These are phyloP conservation scores for Boletus sp. DNA, from an alignment of 768 basidiomycete species.

Conservation along the genomic window DNA sequence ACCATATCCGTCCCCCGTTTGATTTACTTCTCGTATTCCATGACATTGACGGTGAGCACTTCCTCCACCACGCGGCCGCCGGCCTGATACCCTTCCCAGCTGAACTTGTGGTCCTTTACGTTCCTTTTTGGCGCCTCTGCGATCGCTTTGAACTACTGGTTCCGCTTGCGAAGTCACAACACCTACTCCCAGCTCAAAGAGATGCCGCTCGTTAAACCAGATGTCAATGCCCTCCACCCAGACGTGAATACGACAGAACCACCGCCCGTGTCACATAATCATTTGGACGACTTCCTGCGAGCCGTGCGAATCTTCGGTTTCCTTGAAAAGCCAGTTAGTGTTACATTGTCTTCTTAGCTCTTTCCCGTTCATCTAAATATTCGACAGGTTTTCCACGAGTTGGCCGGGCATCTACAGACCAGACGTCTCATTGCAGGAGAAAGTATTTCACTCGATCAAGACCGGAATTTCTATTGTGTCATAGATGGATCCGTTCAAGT, in stretches of 20 bases:
- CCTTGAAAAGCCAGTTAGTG: slow-evolving; percentile 86
- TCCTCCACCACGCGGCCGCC: slow-evolving; percentile 1
- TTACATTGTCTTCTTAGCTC: not conserved
- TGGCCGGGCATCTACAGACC: slow-evolving; percentile 94
- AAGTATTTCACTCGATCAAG: slow-evolving; percentile 84
- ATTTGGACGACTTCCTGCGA: slow-evolving; percentile 94
- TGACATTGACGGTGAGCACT: slow-evolving; percentile 75
- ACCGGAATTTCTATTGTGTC: slow-evolving; percentile 97
- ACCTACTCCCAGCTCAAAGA: slow-evolving; percentile 76
- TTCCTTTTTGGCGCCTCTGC: slow-evolving; percentile 68
- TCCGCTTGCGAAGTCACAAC: slow-evolving; percentile 79
- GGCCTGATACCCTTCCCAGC: slow-evolving; percentile 40
- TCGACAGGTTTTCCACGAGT: slow-evolving; percentile 88
- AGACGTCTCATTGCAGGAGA: slow-evolving; percentile 95
- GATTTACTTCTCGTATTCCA: slow-evolving; percentile 85
- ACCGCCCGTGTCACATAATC: slow-evolving; percentile 86
- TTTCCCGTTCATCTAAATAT: not conserved
- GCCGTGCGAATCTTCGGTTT: slow-evolving; percentile 98
- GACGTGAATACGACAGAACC: slow-evolving; percentile 80
- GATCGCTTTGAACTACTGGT: slow-evolving; percentile 76
- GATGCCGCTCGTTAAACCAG: slow-evolving; percentile 76
- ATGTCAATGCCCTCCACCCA: slow-evolving; percentile 86
- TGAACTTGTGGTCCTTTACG: slow-evolving; percentile 91
- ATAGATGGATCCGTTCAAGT: slow-evolving; percentile 98
- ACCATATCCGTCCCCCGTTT: slow-evolving; percentile 82